Percentiles rank a stretch among this genome's conserved stretches.
These are phyloP conservation scores for Tremella mesenterica DNA, from an alignment of 768 basidiomycete genomes.

Conservation along the genomic window DNA sequence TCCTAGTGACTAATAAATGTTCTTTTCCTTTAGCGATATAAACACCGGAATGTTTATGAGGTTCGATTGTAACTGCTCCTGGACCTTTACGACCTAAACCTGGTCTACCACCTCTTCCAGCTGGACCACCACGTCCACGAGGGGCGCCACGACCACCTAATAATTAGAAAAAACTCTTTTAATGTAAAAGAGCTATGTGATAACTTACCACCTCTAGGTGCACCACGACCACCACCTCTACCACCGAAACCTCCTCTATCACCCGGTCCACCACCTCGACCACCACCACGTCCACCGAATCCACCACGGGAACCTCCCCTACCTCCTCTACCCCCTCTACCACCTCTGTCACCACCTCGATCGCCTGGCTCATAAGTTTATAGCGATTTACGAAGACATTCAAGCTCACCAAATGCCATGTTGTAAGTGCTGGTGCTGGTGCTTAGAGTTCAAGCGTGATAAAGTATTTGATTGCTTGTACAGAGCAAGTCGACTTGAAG, in stretches of 20 bases:
- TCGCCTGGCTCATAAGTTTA: slow-evolving; percentile 21
- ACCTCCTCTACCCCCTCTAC: no score
- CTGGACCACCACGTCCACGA: slow-evolving; percentile 50
- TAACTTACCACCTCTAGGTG: slow-evolving; percentile 51
- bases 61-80: slow-evolving; percentile 82
- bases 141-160: slow-evolving; percentile 35
- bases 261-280: slow-evolving; percentile 53
- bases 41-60: slow-evolving; percentile 86
- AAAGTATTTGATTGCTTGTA: no score
- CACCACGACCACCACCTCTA: slow-evolving; percentile 10
- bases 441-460: not conserved
- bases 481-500: no score
- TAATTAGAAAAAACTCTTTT: not conserved
- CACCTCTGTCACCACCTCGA: slow-evolving; percentile 20
- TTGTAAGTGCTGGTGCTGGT: no score
- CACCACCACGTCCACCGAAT: slow-evolving; percentile 17
- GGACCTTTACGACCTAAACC: slow-evolving; percentile 52
- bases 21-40: slow-evolving; percentile 96
- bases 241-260: slow-evolving; percentile 63
- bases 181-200: no score
- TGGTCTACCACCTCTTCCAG: slow-evolving; percentile 59
- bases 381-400: no score
- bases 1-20: slow-evolving; percentile 91
- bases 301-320: slow-evolving; percentile 22
- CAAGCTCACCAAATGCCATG: slow-evolving; percentile 42